Base-by-base conservation (phyloP, 805 yeast species). In the Aciculoconidium aculeatum region DNA sequence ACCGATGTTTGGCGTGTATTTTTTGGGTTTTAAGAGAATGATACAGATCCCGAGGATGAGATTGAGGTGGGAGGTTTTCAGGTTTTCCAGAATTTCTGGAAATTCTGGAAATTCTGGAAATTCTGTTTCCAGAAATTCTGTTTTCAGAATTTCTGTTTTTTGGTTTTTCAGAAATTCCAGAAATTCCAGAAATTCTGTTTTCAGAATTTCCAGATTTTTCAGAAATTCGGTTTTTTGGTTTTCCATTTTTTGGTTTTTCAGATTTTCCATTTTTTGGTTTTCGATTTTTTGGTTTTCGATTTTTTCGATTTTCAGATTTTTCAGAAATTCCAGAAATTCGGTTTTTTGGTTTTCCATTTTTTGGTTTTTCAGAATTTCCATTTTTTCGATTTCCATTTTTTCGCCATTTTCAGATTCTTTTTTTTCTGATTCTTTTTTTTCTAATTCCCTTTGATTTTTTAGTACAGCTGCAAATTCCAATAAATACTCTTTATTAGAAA, bases 1-100 rank as follows among this genome's bases (percentile, higher is more conserved):
- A 3, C 40, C 34, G 7, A 31, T 25, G n/a, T 46, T 39, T 2
- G 65, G 65, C 1, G 52, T 49, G 27, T 19, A 35, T 4, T 41
- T 38, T 4, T 30, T 29, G 23, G 19, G 15, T 8, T 14, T 22
- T 7, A 36, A 14, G 7, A 36, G 21, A n/a, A n/a, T 18, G 21
- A 18, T 8, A n/a, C 21, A 18, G 10, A 18, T n/a, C n/a, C n/a
- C 21, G n/a, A 18, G 21, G n/a, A 18, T 18, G n/a, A 18, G 21
- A 8, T 18, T n/a, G 10, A 18, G n/a, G 21, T 18, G 21, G 21
- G 21, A 18, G 21, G 8, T n/a, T 8, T 18, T 18, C 10, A 18
- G n/a, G 10, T 8, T 18, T 8, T n/a, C 21, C 10, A 18, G n/a
- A n/a, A 18, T 18, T n/a, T 18, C 21, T n/a, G 10, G 21, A 18